Conservation (phyloP, 2,329 filamentous ascomycete genomes). For the Cordyceps fumosorosea region DNA sequence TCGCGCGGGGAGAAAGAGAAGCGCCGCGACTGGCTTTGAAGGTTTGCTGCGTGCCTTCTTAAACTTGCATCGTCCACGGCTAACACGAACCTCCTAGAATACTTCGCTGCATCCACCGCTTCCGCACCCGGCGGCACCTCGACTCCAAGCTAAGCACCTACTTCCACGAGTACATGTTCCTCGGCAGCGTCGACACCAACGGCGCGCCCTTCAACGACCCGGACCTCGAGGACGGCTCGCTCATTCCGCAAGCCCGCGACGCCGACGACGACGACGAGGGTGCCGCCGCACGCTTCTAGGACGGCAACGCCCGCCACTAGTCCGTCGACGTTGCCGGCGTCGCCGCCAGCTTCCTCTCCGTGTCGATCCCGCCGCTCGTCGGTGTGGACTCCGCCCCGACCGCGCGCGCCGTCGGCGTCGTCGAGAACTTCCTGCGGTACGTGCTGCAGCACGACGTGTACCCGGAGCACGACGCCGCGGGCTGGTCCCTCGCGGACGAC, state of each 20-base stretch:
- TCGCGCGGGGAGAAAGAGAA: neutral
- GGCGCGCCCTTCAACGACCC: conserved; percentile 54
- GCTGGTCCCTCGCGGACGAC: conserved; percentile 28
- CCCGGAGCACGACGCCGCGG: conserved; percentile 58
- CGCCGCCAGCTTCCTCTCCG: conserved; percentile 71
- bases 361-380: conserved; percentile 45
- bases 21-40: neutral
- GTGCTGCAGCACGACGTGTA: conserved; percentile 79
- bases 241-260: conserved; percentile 36
- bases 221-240: conserved; percentile 44
- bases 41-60: neutral
- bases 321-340: conserved; percentile 74
- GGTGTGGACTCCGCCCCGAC: conserved; percentile 50
- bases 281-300: conserved; percentile 40
- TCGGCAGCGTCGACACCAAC: conserved; percentile 68
- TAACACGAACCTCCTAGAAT: conserved; percentile 44
- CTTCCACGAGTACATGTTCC: conserved; percentile 74
- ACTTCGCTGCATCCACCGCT: conserved; percentile 80
- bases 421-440: conserved; percentile 86
- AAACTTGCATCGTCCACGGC: neutral
- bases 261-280: conserved; percentile 28
- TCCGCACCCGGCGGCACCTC: conserved; percentile 68
- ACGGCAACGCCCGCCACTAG: conserved; percentile 52
- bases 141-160: conserved; percentile 53
- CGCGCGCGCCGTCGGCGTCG: conserved; percentile 53